Conservation (phyloP, 1,139 yeast genomes). For the Blastobotrys capitulatus region DNA sequence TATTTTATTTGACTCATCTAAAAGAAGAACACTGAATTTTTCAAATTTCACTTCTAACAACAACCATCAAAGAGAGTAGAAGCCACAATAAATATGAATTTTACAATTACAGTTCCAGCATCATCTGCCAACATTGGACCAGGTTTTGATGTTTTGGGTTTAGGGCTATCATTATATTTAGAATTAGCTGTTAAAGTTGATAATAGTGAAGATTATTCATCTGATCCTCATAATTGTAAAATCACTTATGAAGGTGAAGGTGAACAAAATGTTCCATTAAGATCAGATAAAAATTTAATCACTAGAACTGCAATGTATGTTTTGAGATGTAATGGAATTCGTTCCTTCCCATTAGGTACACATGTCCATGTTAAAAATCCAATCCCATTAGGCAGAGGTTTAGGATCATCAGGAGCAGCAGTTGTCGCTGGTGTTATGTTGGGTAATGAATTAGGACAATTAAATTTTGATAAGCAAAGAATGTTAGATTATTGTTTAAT, state of each 20-base stretch:
- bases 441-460: conserved; percentile 76
- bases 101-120: conserved; percentile 74
- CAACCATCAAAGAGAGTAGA: too few species aligned
- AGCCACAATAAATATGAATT: too few species aligned
- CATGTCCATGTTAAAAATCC: conserved; percentile 76
- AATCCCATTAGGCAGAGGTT: conserved; percentile 92
- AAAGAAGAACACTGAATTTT: too few species aligned
- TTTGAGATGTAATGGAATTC: conserved; percentile 70
- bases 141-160: conserved; percentile 93
- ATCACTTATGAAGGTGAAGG: conserved; percentile 74
- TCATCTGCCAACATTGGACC: conserved; percentile 98
- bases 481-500: conserved; percentile 90
- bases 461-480: conserved; percentile 69
- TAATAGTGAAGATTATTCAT: conserved; percentile 39
- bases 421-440: conserved; percentile 95
- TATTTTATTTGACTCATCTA: too few species aligned
- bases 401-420: conserved; percentile 98
- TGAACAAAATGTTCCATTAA: conserved; percentile 69
- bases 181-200: conserved; percentile 65
- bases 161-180: conserved; percentile 71
- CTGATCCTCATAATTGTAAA: conserved; percentile 66
- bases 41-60: too few species aligned
- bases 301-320: conserved; percentile 92
- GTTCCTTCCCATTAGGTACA: conserved; percentile 81
- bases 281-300: conserved; percentile 72